Evolutionary conservation across 1,284 basidiomycete species (phyloP).

Genomic region (Cryptococcus wingfieldii): DNA sequence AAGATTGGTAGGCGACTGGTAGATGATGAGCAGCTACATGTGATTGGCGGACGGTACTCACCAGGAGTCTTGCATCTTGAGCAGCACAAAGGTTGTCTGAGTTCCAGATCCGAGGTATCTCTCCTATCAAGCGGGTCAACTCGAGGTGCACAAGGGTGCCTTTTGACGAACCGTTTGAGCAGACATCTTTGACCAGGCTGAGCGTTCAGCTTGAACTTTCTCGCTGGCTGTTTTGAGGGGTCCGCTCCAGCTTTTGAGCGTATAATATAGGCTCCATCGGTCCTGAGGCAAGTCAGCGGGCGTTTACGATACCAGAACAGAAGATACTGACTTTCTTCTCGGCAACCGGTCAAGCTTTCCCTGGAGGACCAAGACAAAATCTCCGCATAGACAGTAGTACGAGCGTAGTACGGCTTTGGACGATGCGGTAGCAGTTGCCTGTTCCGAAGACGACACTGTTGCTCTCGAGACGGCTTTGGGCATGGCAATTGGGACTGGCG

Average conservation of each 20-base stretch:
- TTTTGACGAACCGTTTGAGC: constrained; percentile 33
- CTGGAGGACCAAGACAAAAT: constrained; percentile 49
- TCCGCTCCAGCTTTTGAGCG: constrained; percentile 29
- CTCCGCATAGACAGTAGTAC: constrained; percentile 51
- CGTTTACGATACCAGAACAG: background rate
- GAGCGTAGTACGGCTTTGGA: constrained; percentile 45
- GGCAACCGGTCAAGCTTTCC: constrained; percentile 46
- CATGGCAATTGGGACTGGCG: constrained; percentile 24
- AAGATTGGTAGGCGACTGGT: constrained; percentile 46
- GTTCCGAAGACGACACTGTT: constrained; percentile 45
- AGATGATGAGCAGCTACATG: background rate
- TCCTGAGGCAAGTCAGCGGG: constrained; percentile 14
- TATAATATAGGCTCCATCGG: constrained; percentile 45
- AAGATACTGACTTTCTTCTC: constrained; percentile 12
- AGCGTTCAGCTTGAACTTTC: constrained; percentile 50
- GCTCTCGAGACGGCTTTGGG: constrained; percentile 48
- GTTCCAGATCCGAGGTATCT: constrained; percentile 31
- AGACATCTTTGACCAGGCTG: constrained; percentile 37
- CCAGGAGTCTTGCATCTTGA: constrained; percentile 44
- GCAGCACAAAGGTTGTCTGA: constrained; percentile 42
- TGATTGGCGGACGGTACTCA: constrained; percentile 13
- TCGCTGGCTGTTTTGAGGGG: constrained; percentile 22
- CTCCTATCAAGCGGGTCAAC: constrained; percentile 8
- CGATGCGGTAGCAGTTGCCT: constrained; percentile 33
- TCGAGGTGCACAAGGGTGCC: background rate